Percentiles rank a stretch among this genome's conserved stretches.
phyloP scores from a whole-genome alignment of 23 red algal species.

The Pyropia haitanensis region DNA sequence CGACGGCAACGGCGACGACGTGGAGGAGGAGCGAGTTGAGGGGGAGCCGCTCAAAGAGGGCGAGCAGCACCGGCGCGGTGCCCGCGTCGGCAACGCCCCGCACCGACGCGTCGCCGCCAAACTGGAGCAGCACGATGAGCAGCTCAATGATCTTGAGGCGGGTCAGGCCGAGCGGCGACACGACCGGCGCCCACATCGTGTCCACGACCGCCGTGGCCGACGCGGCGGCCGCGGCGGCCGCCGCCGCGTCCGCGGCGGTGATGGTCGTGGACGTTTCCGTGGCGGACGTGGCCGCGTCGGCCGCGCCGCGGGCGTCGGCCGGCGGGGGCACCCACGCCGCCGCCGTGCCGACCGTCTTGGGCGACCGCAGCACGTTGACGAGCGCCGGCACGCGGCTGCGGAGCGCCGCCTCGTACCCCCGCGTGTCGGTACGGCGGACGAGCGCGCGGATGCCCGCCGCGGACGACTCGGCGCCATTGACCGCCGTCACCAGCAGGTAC shows the following conservation, averaged over 20 bases:
- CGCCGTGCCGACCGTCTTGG: too few species aligned
- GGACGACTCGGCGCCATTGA: conserved; percentile 53
- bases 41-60: conserved; percentile 30
- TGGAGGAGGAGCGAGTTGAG: conserved; percentile 55
- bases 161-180: conserved; percentile 36
- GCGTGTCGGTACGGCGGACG: conserved; percentile 35
- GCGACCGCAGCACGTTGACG: conserved; percentile 15
- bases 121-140: conserved; percentile 40
- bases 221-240: too few species aligned
- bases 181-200: conserved; percentile 58
- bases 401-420: conserved; percentile 43
- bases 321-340: too few species aligned
- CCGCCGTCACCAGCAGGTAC: conserved; percentile 50
- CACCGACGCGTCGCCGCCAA: conserved; percentile 34
- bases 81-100: conserved; percentile 28
- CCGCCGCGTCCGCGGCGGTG: too few species aligned
- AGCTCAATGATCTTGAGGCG: conserved; percentile 66
- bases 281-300: too few species aligned
- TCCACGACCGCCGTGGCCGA: conserved; percentile 9
- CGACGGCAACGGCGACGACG: conserved; percentile 52
- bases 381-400: conserved; percentile 31
- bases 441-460: conserved; percentile 53
- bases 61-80: conserved; percentile 40
- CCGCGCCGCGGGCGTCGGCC: too few species aligned
- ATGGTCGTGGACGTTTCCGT: too few species aligned